phyloP scores from a whole-genome alignment of 805 yeast genomes.

The Cyberlindnera maclurae region DNA sequence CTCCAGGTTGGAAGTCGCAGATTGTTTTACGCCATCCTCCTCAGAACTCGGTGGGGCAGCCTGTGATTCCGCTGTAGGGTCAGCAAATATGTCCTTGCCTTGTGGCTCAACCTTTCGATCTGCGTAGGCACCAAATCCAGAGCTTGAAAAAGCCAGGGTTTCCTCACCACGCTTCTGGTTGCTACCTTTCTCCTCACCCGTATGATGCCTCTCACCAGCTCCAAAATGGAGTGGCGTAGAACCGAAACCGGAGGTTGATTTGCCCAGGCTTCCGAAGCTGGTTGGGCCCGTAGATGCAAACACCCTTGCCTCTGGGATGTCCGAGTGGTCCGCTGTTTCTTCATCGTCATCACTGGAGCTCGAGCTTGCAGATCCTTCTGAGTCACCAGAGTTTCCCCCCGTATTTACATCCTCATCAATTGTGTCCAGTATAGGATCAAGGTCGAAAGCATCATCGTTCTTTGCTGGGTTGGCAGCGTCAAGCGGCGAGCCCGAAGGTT shows the following conservation, averaged over 20 bases:
- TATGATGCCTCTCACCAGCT: not conserved
- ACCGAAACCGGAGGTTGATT: too few species aligned
- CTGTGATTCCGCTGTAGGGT: not conserved
- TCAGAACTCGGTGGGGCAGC: not conserved
- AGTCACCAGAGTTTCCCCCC: not conserved
- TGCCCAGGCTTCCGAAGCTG: not conserved
- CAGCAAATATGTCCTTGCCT: slow-evolving; percentile 8
- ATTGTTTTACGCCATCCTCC: not conserved
- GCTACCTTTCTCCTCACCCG: not conserved
- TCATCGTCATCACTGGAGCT: too few species aligned
- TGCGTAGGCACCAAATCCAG: slow-evolving; percentile 17
- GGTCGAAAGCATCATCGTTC: not conserved
- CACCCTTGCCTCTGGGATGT: not conserved
- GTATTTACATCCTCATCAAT: not conserved
- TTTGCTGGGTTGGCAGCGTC: not conserved
- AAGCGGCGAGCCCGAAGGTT: too few species aligned
- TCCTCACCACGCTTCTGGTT: not conserved
- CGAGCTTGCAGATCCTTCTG: too few species aligned
- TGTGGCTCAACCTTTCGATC: slow-evolving; percentile 7
- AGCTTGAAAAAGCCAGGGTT: slow-evolving; percentile 1
- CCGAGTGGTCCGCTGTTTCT: too few species aligned
- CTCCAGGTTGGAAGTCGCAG: not conserved
- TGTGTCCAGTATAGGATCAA: slow-evolving; percentile 6
- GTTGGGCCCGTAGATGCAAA: slow-evolving; percentile 1
- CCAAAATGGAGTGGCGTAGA: too few species aligned